A percentile compares a stretch with the other conserved stretches of the same genome.
These are phyloP conservation scores for Sesbania bispinosa DNA, from an alignment of 306 rosid species.

Conservation along the genomic window DNA sequence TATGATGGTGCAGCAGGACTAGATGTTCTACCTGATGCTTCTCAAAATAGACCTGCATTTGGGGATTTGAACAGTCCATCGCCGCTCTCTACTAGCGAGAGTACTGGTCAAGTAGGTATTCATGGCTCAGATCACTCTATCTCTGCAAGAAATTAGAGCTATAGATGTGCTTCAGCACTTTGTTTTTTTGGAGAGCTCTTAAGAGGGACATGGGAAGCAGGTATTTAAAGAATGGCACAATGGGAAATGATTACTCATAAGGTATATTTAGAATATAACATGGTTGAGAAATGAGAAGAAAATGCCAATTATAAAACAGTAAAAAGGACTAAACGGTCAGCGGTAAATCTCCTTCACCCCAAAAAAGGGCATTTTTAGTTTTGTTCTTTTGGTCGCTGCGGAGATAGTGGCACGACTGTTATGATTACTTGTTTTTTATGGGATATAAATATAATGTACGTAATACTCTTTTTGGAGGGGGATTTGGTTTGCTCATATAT, in stretches of 20 bases:
- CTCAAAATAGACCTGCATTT: conserved; percentile 24
- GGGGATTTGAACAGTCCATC: conserved; percentile 30
- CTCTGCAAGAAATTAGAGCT: conserved; percentile 54
- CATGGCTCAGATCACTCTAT: conserved; percentile 41
- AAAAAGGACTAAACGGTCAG: conserved; percentile 12
- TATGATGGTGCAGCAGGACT: conserved; percentile 19
- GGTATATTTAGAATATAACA: conserved; percentile 32
- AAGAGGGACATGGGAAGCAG: conserved; percentile 24
- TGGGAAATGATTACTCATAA: conserved; percentile 31
- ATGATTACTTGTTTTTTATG: conserved; percentile 36
- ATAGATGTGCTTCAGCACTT: conserved; percentile 30
- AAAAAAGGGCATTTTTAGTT: not conserved
- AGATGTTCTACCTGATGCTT: conserved; percentile 22
- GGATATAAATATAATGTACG: conserved; percentile 23
- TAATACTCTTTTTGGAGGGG: conserved; percentile 22
- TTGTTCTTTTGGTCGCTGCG: conserved; percentile 3
- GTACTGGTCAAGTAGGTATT: conserved; percentile 34
- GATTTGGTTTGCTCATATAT: conserved; percentile 33
- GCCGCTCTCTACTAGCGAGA: conserved; percentile 36
- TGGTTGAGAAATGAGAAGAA: conserved; percentile 25
- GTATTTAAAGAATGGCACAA: conserved; percentile 31
- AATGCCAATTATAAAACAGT: conserved; percentile 27
- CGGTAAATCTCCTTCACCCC: not conserved
- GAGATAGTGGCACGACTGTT: conserved; percentile 39
- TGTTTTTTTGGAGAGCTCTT: conserved; percentile 11